A percentile compares a stretch with the other conserved stretches of the same genome.
Evolutionary conservation across 2,329 filamentous ascomycete species (phyloP).

Genomic region (Scytalidium lignicola): DNA sequence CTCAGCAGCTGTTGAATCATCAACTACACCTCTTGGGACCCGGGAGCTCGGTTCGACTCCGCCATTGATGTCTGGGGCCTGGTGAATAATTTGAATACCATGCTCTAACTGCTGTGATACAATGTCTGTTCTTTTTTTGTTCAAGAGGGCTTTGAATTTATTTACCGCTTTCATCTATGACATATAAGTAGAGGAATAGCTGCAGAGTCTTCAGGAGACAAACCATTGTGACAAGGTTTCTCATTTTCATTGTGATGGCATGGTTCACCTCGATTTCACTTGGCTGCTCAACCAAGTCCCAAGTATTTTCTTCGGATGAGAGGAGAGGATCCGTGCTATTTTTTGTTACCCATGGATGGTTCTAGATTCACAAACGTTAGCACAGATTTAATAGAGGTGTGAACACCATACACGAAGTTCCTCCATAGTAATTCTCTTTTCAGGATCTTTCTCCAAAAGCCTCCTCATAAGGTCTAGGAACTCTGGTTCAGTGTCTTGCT

Average conservation of each 20-base stretch:
- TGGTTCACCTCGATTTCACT: constrained; percentile 87
- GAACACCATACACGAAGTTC: constrained; percentile 65
- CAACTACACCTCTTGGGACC: too few species aligned
- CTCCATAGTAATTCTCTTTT: constrained; percentile 75
- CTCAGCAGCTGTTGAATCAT: too few species aligned
- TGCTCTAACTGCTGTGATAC: constrained; percentile 56
- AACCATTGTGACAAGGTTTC: constrained; percentile 78
- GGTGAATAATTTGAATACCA: constrained; percentile 35
- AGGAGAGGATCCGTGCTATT: constrained; percentile 72
- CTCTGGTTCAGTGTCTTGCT: constrained; percentile 56
- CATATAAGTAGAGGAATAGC: constrained; percentile 6
- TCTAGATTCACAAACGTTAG: constrained; percentile 44
- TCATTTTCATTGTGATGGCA: constrained; percentile 87
- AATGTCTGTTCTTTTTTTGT: constrained; percentile 44
- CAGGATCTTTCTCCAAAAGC: constrained; percentile 80
- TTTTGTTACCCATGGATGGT: constrained; percentile 90
- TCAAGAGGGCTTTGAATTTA: constrained; percentile 75
- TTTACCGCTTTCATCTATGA: constrained; percentile 80
- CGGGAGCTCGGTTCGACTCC: too few species aligned
- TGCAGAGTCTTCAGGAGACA: constrained; percentile 16
- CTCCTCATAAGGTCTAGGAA: constrained; percentile 70
- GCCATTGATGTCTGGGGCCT: too few species aligned
- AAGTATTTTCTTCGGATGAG: constrained; percentile 79
- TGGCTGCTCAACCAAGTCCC: constrained; percentile 71
- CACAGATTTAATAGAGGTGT: background rate